A percentile compares a stretch with the other conserved stretches of the same genome.
These are phyloP conservation scores for Trametes elegans DNA, from an alignment of 768 basidiomycete genomes.

Conservation along the genomic window DNA sequence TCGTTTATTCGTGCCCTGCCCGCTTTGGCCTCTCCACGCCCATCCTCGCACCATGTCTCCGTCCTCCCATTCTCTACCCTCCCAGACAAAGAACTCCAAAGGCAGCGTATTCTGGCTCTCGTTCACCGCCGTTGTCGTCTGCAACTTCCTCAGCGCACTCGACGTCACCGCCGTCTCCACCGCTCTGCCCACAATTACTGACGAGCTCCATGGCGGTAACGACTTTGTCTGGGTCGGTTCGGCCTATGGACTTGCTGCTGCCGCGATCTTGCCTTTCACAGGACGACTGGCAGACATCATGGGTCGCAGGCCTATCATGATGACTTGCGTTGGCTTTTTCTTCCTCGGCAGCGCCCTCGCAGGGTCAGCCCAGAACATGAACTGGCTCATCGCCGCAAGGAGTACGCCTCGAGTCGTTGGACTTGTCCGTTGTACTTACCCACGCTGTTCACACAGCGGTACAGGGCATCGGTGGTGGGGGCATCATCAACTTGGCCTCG, in stretches of 20 bases:
- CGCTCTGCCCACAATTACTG: slow-evolving; percentile 15
- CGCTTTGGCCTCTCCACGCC: too few species aligned
- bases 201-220: slow-evolving; percentile 15
- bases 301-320: neutral
- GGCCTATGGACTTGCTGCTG: slow-evolving; percentile 33
- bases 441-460: slow-evolving; percentile 20
- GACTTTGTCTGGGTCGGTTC: slow-evolving; percentile 24
- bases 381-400: neutral
- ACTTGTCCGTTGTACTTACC: neutral
- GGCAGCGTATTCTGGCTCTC: slow-evolving; percentile 23
- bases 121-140: slow-evolving; percentile 18
- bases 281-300: neutral
- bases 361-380: neutral
- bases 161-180: slow-evolving; percentile 23
- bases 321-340: too few species aligned
- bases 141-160: slow-evolving; percentile 25
- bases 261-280: slow-evolving; percentile 35
- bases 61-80: too few species aligned
- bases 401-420: neutral
- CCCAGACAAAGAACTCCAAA: too few species aligned
- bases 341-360: neutral
- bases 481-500: slow-evolving; percentile 27
- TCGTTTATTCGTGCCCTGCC: too few species aligned
- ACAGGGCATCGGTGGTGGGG: slow-evolving; percentile 35
- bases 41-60: too few species aligned